Conservation (phyloP, 495 filamentous ascomycete genomes). For the Lindgomyces ingoldianus region DNA sequence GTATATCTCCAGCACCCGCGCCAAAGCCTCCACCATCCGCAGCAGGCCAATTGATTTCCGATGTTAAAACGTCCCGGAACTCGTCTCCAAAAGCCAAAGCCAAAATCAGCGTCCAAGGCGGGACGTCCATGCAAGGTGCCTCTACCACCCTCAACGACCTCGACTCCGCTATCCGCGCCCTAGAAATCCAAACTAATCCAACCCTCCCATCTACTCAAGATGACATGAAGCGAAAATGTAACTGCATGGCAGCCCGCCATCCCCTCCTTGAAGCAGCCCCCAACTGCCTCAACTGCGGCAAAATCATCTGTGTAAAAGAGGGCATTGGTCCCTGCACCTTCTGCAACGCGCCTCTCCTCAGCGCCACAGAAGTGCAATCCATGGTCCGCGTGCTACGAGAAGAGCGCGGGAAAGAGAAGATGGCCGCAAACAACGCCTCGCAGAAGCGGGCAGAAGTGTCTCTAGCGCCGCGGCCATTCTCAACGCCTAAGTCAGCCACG, state of each 20-base stretch:
- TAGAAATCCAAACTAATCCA: constrained; percentile 89
- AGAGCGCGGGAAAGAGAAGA: constrained; percentile 82
- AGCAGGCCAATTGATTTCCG: constrained; percentile 75
- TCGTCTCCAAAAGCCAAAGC: constrained; percentile 53
- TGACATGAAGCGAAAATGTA: constrained; percentile 63
- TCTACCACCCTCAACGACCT: constrained; percentile 78
- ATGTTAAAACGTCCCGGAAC: constrained; percentile 60
- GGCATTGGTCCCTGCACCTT: constrained; percentile 95
- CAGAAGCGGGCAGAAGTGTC: constrained; percentile 66
- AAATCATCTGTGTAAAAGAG: constrained; percentile 95
- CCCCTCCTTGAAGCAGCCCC: constrained; percentile 83
- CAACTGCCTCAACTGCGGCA: constrained; percentile 90
- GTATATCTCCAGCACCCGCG: constrained; percentile 22
- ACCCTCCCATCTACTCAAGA: constrained; percentile 53
- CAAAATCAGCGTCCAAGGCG: constrained; percentile 69
- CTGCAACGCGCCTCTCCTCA: constrained; percentile 73
- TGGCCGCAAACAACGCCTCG: constrained; percentile 70
- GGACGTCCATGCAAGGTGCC: constrained; percentile 72
- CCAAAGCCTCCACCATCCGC: constrained; percentile 67
- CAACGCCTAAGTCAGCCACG: constrained; percentile 28
- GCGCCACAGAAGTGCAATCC: constrained; percentile 66
- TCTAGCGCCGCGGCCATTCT: constrained; percentile 47
- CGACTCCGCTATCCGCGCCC: constrained; percentile 84
- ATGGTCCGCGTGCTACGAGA: constrained; percentile 87
- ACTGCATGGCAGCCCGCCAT: constrained; percentile 82